These are phyloP conservation scores for Eremochloa ophiuroides DNA, from an alignment of 176 grass and related monocot species.

Conservation along the genomic window DNA sequence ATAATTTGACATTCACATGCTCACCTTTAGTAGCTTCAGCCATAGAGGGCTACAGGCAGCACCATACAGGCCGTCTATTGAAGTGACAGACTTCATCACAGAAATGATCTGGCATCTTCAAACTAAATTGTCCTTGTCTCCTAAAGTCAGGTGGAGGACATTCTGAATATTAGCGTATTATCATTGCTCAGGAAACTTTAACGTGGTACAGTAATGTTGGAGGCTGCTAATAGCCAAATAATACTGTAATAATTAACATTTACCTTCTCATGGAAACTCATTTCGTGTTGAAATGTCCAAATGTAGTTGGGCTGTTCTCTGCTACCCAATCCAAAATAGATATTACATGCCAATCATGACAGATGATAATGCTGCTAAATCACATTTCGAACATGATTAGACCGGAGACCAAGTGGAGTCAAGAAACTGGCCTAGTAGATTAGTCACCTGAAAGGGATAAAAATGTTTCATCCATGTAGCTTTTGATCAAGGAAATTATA, in stretches of 20 bases:
- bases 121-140: neutral
- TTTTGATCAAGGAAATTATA: neutral
- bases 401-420: slow-evolving; percentile 63
- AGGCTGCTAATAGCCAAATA: no score
- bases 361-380: neutral
- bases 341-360: neutral
- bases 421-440: slow-evolving; percentile 69
- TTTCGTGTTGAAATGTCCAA: neutral
- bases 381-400: slow-evolving; percentile 21
- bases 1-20: slow-evolving; percentile 2
- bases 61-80: neutral
- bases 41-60: neutral
- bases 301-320: neutral
- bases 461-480: neutral
- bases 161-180: neutral
- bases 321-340: neutral
- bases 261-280: neutral
- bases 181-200: neutral
- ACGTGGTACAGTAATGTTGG: neutral
- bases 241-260: neutral
- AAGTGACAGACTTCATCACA: slow-evolving; percentile 1
- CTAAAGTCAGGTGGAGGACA: neutral
- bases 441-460: slow-evolving; percentile 61
- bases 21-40: slow-evolving; percentile 10
- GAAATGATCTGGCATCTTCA: neutral